phyloP scores from a whole-genome alignment of 2,329 filamentous ascomycete genomes.

The Pseudogymnoascus sp. region DNA sequence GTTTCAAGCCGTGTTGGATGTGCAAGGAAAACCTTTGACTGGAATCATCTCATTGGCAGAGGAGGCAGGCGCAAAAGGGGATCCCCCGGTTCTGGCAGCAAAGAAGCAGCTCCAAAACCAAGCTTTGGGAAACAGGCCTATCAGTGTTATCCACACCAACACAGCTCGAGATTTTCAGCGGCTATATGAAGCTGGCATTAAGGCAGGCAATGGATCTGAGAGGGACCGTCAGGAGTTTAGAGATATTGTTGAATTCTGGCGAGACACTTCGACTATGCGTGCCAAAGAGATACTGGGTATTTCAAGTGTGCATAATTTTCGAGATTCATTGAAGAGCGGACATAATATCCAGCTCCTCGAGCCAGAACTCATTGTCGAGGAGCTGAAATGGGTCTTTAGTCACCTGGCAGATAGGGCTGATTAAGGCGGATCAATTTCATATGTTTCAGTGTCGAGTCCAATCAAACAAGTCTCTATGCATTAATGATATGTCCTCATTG shows the following conservation, averaged over 20 bases:
- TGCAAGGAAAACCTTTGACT: background rate
- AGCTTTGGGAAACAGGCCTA: conserved; percentile 10
- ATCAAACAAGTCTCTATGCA: background rate
- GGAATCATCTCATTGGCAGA: conserved; percentile 11
- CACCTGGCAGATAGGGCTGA: background rate
- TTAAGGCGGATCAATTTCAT: background rate
- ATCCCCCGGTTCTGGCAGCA: conserved; percentile 8
- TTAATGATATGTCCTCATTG: background rate
- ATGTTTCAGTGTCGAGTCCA: background rate
- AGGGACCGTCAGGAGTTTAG: conserved; percentile 10
- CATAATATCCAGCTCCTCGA: conserved; percentile 17
- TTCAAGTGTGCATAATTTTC: conserved; percentile 10
- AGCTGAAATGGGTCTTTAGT: conserved; percentile 13
- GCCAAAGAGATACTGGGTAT: conserved; percentile 12
- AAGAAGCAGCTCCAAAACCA: conserved; percentile 16
- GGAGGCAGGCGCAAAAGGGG: background rate
- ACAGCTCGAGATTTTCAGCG: conserved; percentile 12
- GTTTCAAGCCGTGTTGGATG: conserved; percentile 4
- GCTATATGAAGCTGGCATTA: conserved; percentile 14
- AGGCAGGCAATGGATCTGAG: conserved; percentile 13
- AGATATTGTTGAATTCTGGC: background rate
- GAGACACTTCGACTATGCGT: conserved; percentile 8
- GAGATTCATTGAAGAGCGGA: conserved; percentile 9
- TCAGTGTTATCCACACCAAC: conserved; percentile 14
- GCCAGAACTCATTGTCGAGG: conserved; percentile 13